Conservation (phyloP, 2,329 filamentous ascomycete genomes). For the Akanthomyces dipterigenus region DNA sequence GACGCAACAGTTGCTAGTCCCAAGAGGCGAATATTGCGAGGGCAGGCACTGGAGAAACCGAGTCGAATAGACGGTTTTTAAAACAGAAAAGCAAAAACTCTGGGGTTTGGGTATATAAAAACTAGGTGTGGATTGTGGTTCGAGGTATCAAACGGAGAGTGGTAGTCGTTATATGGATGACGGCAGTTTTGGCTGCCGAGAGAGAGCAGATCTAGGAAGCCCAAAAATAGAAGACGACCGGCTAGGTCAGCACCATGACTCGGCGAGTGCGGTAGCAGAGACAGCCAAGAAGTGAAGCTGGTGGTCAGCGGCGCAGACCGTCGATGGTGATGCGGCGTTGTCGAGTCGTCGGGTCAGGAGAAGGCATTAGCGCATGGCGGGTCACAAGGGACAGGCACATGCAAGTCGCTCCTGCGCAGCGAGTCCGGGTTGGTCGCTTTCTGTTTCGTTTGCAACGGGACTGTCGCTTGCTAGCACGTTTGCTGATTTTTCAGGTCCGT, state of each 20-base stretch:
- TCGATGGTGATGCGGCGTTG: background rate
- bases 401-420: constrained; percentile 4
- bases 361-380: constrained; percentile 9
- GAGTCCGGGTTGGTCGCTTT: background rate
- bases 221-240: constrained; percentile 22
- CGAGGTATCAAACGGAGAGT: background rate
- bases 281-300: background rate
- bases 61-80: background rate
- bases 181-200: constrained; percentile 8
- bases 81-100: background rate
- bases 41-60: background rate
- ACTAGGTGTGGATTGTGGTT: background rate
- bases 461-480: background rate
- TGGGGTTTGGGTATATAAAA: constrained; percentile 1
- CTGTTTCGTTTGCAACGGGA: background rate
- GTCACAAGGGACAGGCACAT: constrained; percentile 3
- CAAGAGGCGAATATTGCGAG: background rate
- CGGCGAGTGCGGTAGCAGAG: constrained; percentile 9
- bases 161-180: constrained; percentile 11
- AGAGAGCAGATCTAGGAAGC: constrained; percentile 13
- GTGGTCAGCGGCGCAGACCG: background rate
- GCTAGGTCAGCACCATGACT: constrained; percentile 24
- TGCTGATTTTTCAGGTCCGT: background rate
- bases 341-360: constrained; percentile 2
- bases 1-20: constrained; percentile 13